These are phyloP conservation scores for Pythium vanterpoolii DNA, from an alignment of 352 stramenopile species.

Conservation along the genomic window DNA sequence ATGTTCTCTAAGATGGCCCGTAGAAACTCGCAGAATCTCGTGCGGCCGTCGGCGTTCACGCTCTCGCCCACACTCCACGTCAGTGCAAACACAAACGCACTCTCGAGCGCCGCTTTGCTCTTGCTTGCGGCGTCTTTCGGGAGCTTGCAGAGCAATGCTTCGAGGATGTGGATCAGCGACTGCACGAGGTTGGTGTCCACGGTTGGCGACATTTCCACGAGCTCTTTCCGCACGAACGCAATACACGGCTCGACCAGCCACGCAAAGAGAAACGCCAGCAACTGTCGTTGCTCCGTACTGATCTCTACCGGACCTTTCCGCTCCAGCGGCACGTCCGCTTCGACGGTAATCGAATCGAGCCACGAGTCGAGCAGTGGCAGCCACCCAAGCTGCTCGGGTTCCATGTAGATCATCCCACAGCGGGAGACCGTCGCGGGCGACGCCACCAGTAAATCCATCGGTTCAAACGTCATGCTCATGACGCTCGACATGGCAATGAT, in stretches of 20 bases:
- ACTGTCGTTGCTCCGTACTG: conserved; percentile 58
- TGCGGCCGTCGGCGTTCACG: conserved; percentile 63
- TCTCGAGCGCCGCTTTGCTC: conserved; percentile 66
- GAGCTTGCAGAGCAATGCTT: conserved; percentile 72
- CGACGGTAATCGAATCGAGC: conserved; percentile 65
- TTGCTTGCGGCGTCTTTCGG: conserved; percentile 66
- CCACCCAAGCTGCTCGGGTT: conserved; percentile 89
- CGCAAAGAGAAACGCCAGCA: conserved; percentile 77
- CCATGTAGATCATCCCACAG: conserved; percentile 97
- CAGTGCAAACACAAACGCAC: conserved; percentile 89
- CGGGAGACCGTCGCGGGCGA: conserved; percentile 93
- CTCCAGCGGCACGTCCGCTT: conserved; percentile 15
- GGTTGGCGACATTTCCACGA: conserved; percentile 83
- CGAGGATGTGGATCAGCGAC: conserved; percentile 85
- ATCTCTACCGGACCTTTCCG: conserved; percentile 63
- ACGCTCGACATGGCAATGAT: conserved; percentile 94
- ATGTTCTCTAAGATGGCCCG: conserved; percentile 76
- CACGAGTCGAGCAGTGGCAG: conserved; percentile 89
- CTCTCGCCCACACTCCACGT: conserved; percentile 90
- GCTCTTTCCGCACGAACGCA: conserved; percentile 84
- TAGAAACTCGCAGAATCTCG: conserved; percentile 81
- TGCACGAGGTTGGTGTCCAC: conserved; percentile 90
- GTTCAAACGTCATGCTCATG: conserved; percentile 98
- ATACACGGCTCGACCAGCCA: conserved; percentile 90
- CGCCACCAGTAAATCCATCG: conserved; percentile 91